Conservation (phyloP, 805 yeast species). For the Candida taoyuanica region DNA sequence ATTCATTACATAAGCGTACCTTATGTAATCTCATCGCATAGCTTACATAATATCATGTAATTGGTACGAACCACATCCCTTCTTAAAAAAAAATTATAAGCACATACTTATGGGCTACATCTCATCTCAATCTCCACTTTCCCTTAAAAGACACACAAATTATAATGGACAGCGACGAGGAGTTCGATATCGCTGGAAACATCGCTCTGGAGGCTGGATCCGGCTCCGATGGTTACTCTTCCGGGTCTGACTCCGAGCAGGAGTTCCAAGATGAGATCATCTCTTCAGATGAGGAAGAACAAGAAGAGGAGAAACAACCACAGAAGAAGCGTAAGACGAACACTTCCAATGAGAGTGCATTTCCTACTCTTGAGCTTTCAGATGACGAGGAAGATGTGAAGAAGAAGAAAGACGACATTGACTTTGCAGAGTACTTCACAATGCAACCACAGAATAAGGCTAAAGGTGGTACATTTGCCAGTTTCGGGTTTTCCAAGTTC, state of each 20-base stretch:
- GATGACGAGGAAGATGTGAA: constrained; percentile 40
- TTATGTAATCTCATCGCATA: too few species aligned
- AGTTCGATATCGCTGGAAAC: constrained; percentile 58
- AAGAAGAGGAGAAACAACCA: constrained; percentile 26
- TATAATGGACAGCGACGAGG: constrained; percentile 30
- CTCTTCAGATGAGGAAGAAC: constrained; percentile 46
- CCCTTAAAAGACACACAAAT: neutral
- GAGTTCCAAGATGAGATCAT: constrained; percentile 52
- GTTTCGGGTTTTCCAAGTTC: constrained; percentile 80
- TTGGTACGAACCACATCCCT: too few species aligned
- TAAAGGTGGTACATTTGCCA: constrained; percentile 79
- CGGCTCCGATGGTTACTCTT: constrained; percentile 32
- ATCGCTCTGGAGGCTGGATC: constrained; percentile 45
- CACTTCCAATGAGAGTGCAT: constrained; percentile 22
- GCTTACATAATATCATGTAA: too few species aligned
- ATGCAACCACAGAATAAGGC: constrained; percentile 51
- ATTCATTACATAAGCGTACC: too few species aligned
- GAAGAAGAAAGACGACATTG: constrained; percentile 39
- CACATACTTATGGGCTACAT: neutral
- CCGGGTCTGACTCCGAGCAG: constrained; percentile 27
- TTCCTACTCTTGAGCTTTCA: constrained; percentile 50
- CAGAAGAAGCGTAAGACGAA: constrained; percentile 26
- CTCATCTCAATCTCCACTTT: neutral
- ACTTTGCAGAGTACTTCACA: constrained; percentile 40
- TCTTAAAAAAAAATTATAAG: neutral